phyloP scores from a whole-genome alignment of 2,329 filamentous ascomycete species.

The Simplicillium aogashimaense region DNA sequence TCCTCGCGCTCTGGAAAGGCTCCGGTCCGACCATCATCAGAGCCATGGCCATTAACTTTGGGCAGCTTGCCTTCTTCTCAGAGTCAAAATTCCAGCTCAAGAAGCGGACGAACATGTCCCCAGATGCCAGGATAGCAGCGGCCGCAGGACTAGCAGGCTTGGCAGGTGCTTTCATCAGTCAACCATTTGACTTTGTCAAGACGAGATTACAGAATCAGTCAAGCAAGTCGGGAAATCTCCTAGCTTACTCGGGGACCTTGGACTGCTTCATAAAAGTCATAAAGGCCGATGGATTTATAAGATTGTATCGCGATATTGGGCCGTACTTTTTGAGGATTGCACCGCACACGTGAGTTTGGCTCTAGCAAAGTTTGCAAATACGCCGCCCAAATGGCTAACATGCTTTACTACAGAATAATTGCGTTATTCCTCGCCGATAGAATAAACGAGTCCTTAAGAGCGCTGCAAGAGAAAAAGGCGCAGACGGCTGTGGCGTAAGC shows the following conservation, averaged over 20 bases:
- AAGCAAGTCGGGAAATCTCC: constrained; percentile 33
- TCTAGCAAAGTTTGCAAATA: too few species aligned
- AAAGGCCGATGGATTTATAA: constrained; percentile 53
- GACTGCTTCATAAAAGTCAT: constrained; percentile 58
- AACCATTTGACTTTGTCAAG: constrained; percentile 68
- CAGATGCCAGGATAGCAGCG: constrained; percentile 47
- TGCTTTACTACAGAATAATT: background rate
- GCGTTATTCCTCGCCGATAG: background rate
- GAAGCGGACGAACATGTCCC: constrained; percentile 25
- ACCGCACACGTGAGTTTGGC: constrained; percentile 57
- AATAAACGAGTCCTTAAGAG: background rate
- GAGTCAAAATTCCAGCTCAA: constrained; percentile 10
- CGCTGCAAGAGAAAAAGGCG: background rate
- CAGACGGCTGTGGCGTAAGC: constrained; percentile 10
- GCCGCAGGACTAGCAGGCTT: constrained; percentile 59
- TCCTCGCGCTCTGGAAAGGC: constrained; percentile 9
- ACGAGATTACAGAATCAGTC: constrained; percentile 58
- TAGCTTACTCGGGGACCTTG: constrained; percentile 55
- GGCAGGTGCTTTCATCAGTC: constrained; percentile 58
- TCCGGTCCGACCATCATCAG: constrained; percentile 9
- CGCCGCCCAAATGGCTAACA: too few species aligned
- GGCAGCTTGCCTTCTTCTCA: constrained; percentile 12
- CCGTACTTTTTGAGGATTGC: constrained; percentile 63
- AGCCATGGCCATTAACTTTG: constrained; percentile 12
- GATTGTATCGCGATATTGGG: constrained; percentile 62